Conservation (phyloP, 2,329 filamentous ascomycete species). For the Penicillium janthinellum region DNA sequence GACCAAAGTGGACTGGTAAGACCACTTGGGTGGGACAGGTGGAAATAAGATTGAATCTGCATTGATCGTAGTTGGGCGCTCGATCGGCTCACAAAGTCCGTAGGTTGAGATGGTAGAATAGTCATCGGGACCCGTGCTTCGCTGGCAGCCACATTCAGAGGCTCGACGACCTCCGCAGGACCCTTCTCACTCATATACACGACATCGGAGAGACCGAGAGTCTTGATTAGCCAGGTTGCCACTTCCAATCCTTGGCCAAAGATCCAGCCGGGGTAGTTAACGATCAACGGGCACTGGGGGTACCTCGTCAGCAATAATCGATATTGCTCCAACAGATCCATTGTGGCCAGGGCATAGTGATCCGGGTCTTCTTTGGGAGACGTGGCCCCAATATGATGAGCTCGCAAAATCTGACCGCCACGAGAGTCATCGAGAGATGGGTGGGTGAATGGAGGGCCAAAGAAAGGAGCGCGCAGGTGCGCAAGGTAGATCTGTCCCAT, state of each 20-base stretch:
- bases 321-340: constrained; percentile 56
- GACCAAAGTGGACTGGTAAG: constrained; percentile 47
- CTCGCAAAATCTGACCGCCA: constrained; percentile 47
- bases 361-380: constrained; percentile 60
- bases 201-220: constrained; percentile 53
- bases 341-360: constrained; percentile 56
- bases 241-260: constrained; percentile 55
- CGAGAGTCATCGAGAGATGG: constrained; percentile 40
- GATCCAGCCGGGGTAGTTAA: constrained; percentile 61
- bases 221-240: constrained; percentile 49
- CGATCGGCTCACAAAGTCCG: constrained; percentile 49
- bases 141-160: constrained; percentile 44
- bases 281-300: constrained; percentile 53
- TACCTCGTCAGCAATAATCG: constrained; percentile 43
- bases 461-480: constrained; percentile 52
- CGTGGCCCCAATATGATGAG: constrained; percentile 57
- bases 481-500: constrained; percentile 62
- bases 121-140: constrained; percentile 43
- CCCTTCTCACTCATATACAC: constrained; percentile 57
- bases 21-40: constrained; percentile 40
- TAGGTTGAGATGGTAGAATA: constrained; percentile 50
- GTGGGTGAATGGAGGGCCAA: constrained; percentile 61
- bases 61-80: constrained; percentile 57
- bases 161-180: constrained; percentile 45
- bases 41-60: constrained; percentile 65